Evolutionary conservation across 768 basidiomycete species (phyloP), one percentile per base, ranked within the genome.

Genomic region (Hydnomerulius pinastri): DNA sequence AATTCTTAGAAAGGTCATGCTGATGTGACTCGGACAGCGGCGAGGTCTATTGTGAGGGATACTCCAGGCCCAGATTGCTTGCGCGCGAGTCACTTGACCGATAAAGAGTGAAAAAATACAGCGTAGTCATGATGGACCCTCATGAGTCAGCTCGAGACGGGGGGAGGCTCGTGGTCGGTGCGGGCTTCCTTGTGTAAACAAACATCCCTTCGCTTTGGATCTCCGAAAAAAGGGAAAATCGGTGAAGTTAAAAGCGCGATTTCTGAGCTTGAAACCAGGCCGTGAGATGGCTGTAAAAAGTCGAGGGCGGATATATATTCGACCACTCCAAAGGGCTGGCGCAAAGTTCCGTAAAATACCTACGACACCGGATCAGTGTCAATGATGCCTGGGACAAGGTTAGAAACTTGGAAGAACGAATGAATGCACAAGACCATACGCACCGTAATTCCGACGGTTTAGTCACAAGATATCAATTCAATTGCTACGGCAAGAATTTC

Each of bases 391-490:
- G 27, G 48, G 46, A 58, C 61, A 66, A 58, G 61, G 64, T 66
- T 55, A 44, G 43, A 28, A 35, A 32, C 35, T 33, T 45, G 33
- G 46, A 44, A 30, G 36, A 55, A 54, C 37, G 45, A 43, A 39
- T 18, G 43, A 29, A n/a, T n/a, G n/a, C n/a, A 43, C 32, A 27
- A 43, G 55, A n/a, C n/a, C n/a, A n/a, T 58, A 54, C 37, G 9
- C 56, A 66, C 64, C 58, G 61, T 58, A 63, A 48, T 51, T 28
- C 65, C 62, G 64, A 64, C 27, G 24, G 27, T 43, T 32, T 48
- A 50, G 44, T 52, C 49, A 29, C 36, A 23, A 36, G 42, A 42
- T 17, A 28, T 41, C 56, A 62, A 67, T 65, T 66, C 55, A 65
- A 43, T 64, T 51, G 55, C 56, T 59, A 56, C 59, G 56, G 55